Evolutionary conservation across 495 filamentous ascomycete species (phyloP).

Genomic region (Achaetomiella virescens): DNA sequence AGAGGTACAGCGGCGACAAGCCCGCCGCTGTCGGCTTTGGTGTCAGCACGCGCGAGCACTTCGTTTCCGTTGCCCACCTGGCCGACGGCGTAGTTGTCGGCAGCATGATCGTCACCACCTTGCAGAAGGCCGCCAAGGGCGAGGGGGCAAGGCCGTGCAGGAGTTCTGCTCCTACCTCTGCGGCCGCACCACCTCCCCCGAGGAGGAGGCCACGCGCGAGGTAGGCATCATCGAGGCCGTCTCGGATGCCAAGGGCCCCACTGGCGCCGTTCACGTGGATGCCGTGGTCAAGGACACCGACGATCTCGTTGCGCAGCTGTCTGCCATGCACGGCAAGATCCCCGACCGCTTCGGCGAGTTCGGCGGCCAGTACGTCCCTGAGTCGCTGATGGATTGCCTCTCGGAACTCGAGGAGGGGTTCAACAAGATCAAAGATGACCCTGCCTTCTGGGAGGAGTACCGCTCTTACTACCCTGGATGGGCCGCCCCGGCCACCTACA

Average conservation of each 20-base stretch:
- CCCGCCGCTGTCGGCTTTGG: slow-evolving; percentile 93
- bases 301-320: slow-evolving; percentile 41
- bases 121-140: slow-evolving; percentile 64
- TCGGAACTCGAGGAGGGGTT: slow-evolving; percentile 90
- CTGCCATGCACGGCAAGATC: slow-evolving; percentile 47
- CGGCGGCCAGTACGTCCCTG: slow-evolving; percentile 97
- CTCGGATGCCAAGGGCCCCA: slow-evolving; percentile 46
- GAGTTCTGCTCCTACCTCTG: slow-evolving; percentile 80
- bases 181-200: slow-evolving; percentile 49
- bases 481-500: slow-evolving; percentile 89
- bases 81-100: slow-evolving; percentile 98
- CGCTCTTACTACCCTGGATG: slow-evolving; percentile 98
- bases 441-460: slow-evolving; percentile 95
- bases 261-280: slow-evolving; percentile 51
- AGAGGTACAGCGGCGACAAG: slow-evolving; percentile 82
- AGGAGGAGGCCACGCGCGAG: slow-evolving; percentile 47
- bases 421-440: slow-evolving; percentile 73
- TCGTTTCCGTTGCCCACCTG: slow-evolving; percentile 71
- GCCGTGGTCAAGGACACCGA: slow-evolving; percentile 35
- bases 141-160: slow-evolving; percentile 66
- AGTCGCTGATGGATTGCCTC: slow-evolving; percentile 95
- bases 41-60: slow-evolving; percentile 92
- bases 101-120: slow-evolving; percentile 78
- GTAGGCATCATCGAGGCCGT: slow-evolving; percentile 61
- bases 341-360: slow-evolving; percentile 93